Percentiles rank a stretch among this genome's conserved stretches.
Evolutionary conservation across 768 basidiomycete genomes (phyloP).

Genomic region (Mycena alexandri): DNA sequence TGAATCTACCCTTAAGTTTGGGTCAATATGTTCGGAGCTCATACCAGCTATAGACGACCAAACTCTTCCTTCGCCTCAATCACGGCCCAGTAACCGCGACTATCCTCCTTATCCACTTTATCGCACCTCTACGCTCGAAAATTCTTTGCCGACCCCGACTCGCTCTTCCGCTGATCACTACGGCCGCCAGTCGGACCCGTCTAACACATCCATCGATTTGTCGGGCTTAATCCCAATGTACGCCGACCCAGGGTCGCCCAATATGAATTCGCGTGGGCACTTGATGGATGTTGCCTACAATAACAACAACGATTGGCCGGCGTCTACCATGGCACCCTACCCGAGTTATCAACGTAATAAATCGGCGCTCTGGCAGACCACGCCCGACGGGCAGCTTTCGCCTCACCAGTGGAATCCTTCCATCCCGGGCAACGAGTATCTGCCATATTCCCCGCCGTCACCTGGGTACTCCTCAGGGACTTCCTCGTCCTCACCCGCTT

Average conservation of each 20-base stretch:
- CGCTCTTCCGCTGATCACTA: slow-evolving; percentile 4
- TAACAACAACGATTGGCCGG: slow-evolving; percentile 9
- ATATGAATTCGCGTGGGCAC: slow-evolving; percentile 18
- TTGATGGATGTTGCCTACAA: slow-evolving; percentile 14
- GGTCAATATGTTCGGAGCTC: neutral
- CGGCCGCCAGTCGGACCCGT: slow-evolving; percentile 4
- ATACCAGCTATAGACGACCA: neutral
- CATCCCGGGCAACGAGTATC: neutral
- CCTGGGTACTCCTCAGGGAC: too few relatives aligned
- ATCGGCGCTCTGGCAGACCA: slow-evolving; percentile 1
- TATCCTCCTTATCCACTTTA: slow-evolving; percentile 5
- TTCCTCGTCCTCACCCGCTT: too few relatives aligned
- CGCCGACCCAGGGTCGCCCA: slow-evolving; percentile 2
- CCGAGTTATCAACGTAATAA: slow-evolving; percentile 21
- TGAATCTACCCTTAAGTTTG: neutral
- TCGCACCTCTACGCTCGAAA: neutral
- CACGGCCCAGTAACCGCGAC: neutral
- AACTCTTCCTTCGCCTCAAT: too few relatives aligned
- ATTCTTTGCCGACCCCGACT: too few relatives aligned
- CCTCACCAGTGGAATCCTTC: slow-evolving; percentile 12
- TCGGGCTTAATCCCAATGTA: slow-evolving; percentile 29
- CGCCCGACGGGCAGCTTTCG: neutral
- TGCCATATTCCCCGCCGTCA: too few relatives aligned
- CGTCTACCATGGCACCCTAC: slow-evolving; percentile 16
- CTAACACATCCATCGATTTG: slow-evolving; percentile 28